Base-by-base conservation (phyloP, 768 basidiomycete genomes). In the Tubosaeta sp. region DNA sequence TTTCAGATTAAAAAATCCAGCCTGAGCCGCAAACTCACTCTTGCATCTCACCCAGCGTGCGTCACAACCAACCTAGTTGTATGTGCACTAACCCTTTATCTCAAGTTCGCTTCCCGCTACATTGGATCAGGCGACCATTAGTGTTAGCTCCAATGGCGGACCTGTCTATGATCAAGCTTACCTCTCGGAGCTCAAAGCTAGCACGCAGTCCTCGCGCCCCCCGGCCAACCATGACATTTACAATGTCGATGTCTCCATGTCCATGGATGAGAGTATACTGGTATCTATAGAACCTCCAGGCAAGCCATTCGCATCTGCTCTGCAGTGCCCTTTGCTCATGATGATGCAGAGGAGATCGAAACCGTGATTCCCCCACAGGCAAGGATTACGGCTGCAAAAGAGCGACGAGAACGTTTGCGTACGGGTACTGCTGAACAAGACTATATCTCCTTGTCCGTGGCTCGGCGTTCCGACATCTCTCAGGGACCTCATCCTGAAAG, bases 401-500 rank as follows among this genome's bases (percentile, higher is more conserved):
- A 90, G 61, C 83, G 81, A 53, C 79, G 91, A 35, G 86, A 87
- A 53, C 81, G 82, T 24, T 57, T 90, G 16, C 79, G 86, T 16
- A 73, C 75, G 27, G 72, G 71, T 3, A 73, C 72, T 27, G 68
- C 69, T 70, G 64, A 69, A 47, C 84, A 87, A 36, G 90, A 92
- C 27, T 94, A 79, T 56, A 87, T 94, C 21, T 90, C 91, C 0
- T 68, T 94, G 14, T 82, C 87, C 18, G 77, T 93, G 4, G 72
- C 81, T 0, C 81, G 76, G 53, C 74, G 73, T 41, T 69, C 70
- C 18, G 80, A 86, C 31, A 68, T 71, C 31, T 66, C 76, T 9
- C 75, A 79, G 57, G 90, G 90, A 0, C 90, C 90, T 7, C 90
- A 92, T 73, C 91, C 90, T 7, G 86, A 86, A 58, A 91, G 89